A percentile compares a stretch with the other conserved stretches of the same genome.
Conservation (phyloP, 2,329 filamentous ascomycete genomes). For the Ascochyta koolunga region DNA sequence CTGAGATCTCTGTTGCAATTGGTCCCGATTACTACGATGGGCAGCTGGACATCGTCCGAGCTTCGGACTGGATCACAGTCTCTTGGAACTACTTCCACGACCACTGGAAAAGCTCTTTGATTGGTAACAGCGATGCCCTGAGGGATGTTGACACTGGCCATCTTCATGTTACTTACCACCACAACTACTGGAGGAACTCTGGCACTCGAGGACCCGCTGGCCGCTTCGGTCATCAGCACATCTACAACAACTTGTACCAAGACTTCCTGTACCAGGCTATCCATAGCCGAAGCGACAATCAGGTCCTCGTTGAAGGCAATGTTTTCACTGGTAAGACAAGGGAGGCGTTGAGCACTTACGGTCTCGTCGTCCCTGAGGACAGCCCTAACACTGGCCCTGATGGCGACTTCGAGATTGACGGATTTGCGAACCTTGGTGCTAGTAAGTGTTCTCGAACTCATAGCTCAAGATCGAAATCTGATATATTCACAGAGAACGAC, state of each 20-base stretch:
- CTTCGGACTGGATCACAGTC: conserved; percentile 66
- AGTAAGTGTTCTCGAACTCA: conserved; percentile 46
- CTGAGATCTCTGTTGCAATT: conserved; percentile 59
- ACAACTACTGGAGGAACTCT: conserved; percentile 70
- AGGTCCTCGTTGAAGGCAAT: conserved; percentile 53
- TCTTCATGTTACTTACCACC: conserved; percentile 68
- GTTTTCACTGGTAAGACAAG: conserved; percentile 57
- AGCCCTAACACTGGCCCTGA: conserved; percentile 61
- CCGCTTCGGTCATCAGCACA: conserved; percentile 70
- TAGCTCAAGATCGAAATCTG: neutral
- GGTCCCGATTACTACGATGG: conserved; percentile 72
- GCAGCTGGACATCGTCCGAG: conserved; percentile 68
- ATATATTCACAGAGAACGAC: conserved; percentile 49
- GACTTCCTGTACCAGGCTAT: conserved; percentile 50
- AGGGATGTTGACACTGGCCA: conserved; percentile 64
- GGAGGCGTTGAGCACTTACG: conserved; percentile 61
- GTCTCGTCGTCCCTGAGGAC: conserved; percentile 61
- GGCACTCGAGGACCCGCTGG: conserved; percentile 68
- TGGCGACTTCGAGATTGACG: conserved; percentile 61
- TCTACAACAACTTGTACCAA: conserved; percentile 60
- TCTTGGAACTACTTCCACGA: conserved; percentile 60
- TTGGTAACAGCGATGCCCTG: conserved; percentile 66
- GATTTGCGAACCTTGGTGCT: conserved; percentile 61
- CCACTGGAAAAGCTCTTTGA: conserved; percentile 67
- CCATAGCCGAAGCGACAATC: conserved; percentile 53